Evolutionary conservation across 2,329 filamentous ascomycete genomes (phyloP).

Genomic region (Fusarium ramigenum): DNA sequence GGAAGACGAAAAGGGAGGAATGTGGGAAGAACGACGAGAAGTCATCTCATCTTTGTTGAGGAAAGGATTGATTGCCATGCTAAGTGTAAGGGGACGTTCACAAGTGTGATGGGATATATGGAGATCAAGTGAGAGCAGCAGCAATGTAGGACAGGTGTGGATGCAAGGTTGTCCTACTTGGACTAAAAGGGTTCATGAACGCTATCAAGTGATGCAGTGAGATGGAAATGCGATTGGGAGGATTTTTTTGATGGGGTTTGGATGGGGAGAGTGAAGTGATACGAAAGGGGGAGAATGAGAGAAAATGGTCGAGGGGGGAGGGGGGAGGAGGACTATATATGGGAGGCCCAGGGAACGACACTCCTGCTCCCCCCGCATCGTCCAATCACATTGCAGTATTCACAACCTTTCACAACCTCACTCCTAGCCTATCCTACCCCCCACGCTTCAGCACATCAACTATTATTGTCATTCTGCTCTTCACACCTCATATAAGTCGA

Average conservation of each 20-base stretch:
- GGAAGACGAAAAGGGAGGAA: not conserved
- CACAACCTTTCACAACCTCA: constrained; percentile 39
- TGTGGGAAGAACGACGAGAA: not conserved
- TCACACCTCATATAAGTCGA: not conserved
- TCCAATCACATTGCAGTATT: constrained; percentile 33
- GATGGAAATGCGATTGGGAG: not conserved
- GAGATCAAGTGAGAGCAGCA: not conserved
- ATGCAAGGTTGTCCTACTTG: constrained; percentile 12
- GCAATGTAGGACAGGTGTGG: constrained; percentile 1
- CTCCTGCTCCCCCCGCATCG: constrained; percentile 8
- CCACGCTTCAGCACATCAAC: not conserved
- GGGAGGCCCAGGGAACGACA: constrained; percentile 1
- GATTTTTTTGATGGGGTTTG: constrained; percentile 11
- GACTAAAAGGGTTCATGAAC: constrained; percentile 1
- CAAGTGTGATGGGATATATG: not conserved
- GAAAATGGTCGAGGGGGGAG: constrained; percentile 27
- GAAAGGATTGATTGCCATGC: not conserved
- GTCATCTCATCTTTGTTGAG: constrained; percentile 8
- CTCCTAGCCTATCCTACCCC: constrained; percentile 12
- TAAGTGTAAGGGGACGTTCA: not conserved
- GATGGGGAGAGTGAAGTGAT: constrained; percentile 25
- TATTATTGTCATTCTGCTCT: not conserved
- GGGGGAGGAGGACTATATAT: constrained; percentile 38
- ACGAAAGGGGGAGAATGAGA: constrained; percentile 31
- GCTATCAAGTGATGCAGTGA: constrained; percentile 27